Base-by-base conservation (phyloP, 441 rosid genomes). In the Monsonia emarginata region DNA sequence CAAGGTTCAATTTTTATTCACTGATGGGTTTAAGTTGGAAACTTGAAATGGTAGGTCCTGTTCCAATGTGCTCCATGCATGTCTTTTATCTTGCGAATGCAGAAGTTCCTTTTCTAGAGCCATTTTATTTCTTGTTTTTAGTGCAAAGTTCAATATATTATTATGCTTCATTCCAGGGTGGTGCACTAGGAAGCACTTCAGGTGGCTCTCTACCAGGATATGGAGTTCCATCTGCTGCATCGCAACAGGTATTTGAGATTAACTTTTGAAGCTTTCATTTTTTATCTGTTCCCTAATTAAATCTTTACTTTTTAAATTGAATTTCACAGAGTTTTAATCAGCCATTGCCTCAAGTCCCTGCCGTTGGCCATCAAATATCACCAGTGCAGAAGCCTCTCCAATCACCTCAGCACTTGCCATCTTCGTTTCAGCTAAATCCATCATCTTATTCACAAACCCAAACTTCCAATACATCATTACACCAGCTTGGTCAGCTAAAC, bases 311-410 rank as follows among this genome's bases (percentile, higher is more conserved):
- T 64, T 36, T 14, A 34, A 31, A 54, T 50, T 61, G n/a, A n/a
- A 72, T 61, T 38, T 59, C 69, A 61, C 84, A 80, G 87, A 72
- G 68, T 72, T 75, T 81, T 68, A 81, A 78, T 67, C 85, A 75
- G 75, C 76, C 82, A 69, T 74, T 72, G 71, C 71, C 82, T 64
- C 95, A 88, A 74, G 74, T 66, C 42, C 79, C 79, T n/a, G 78
- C 79, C 19, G 65, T 61, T 65, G 73, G 76, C 69, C 89, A 83
- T 76, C 91, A 89, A 64, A 78, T 86, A 74, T 80, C 96, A 66
- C 86, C 91, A 18, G 68, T 79, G 56, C 88, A 86, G 74, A 95
- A 84, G 74, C 72, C 88, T 74, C 73, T 75, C 65, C 88, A 75
- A 42, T 84, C 91, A 22, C 90, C 96, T 72, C 96, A 83, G 78